phyloP scores from a whole-genome alignment of 768 basidiomycete species.

The Amanita rubescens region DNA sequence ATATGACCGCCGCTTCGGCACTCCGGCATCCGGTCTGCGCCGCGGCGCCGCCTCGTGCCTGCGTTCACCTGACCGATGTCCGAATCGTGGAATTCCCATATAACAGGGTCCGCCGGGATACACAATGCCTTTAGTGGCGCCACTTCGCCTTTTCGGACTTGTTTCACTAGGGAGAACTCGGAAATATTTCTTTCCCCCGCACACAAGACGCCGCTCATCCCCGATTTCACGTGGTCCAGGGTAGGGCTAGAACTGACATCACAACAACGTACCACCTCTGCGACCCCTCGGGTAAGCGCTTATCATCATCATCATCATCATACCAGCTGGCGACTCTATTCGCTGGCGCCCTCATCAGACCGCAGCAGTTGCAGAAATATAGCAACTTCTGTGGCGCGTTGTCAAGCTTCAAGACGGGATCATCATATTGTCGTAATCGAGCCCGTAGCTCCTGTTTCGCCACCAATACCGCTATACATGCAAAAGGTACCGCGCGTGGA shows the following conservation, averaged over 20 bases:
- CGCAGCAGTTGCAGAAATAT: not conserved
- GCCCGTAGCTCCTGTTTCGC: not conserved
- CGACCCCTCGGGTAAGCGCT: not conserved
- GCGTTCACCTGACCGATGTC: no score
- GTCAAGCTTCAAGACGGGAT: not conserved
- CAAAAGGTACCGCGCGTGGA: not conserved
- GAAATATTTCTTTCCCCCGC: no score
- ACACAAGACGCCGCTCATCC: not conserved
- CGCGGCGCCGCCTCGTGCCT: no score
- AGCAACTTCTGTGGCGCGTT: no score
- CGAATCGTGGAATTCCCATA: no score
- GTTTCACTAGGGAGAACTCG: not conserved
- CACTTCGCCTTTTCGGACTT: no score
- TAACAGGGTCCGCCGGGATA: no score
- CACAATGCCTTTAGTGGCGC: no score
- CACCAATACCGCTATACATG: not conserved
- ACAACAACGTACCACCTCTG: not conserved
- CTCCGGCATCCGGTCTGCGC: no score
- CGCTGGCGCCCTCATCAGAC: not conserved
- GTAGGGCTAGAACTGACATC: not conserved
- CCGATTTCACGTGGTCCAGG: not conserved
- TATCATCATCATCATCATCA: no score
- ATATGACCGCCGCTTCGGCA: not conserved
- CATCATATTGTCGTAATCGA: not conserved
- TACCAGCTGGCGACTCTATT: not conserved